Percentiles rank a stretch among this genome's conserved stretches.
phyloP scores from a whole-genome alignment of 1,284 basidiomycete species.

The Fomitopsis pinicola region DNA sequence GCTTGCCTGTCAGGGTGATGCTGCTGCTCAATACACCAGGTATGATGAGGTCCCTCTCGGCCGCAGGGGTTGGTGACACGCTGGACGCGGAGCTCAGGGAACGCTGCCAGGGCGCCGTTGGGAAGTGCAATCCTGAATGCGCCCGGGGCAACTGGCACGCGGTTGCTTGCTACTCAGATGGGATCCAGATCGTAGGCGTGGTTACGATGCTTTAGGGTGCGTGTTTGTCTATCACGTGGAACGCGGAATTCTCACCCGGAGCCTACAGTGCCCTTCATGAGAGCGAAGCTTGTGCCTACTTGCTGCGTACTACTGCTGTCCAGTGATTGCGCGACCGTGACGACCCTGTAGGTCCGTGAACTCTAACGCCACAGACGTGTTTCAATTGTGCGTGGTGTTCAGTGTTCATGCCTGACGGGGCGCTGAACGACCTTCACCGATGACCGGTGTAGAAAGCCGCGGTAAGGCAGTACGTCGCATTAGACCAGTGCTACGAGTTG shows the following conservation, averaged over 20 bases:
- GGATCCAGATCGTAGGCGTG: slow-evolving; percentile 19
- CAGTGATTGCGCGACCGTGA: background rate
- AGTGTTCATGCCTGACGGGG: background rate
- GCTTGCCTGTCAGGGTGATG: slow-evolving; percentile 20
- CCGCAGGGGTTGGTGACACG: background rate
- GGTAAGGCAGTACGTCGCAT: background rate
- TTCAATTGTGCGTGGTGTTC: background rate
- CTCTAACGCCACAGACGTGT: background rate
- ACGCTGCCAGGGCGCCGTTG: slow-evolving; percentile 20
- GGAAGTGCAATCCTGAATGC: slow-evolving; percentile 19
- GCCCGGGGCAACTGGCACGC: slow-evolving; percentile 19
- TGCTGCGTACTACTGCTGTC: background rate
- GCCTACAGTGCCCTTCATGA: background rate
- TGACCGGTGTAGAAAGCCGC: background rate
- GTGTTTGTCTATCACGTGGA: slow-evolving; percentile 1
- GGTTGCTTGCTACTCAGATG: slow-evolving; percentile 19
- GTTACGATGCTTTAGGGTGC: slow-evolving; percentile 20
- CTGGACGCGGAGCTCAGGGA: slow-evolving; percentile 8
- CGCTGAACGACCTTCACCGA: background rate
- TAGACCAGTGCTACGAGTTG: background rate
- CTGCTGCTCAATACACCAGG: slow-evolving; percentile 23
- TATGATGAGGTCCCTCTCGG: slow-evolving; percentile 6
- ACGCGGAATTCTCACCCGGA: background rate
- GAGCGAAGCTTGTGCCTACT: background rate
- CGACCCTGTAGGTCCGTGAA: background rate